Conservation (phyloP, 2,329 filamentous ascomycete species). For the Parastagonospora nodorum region DNA sequence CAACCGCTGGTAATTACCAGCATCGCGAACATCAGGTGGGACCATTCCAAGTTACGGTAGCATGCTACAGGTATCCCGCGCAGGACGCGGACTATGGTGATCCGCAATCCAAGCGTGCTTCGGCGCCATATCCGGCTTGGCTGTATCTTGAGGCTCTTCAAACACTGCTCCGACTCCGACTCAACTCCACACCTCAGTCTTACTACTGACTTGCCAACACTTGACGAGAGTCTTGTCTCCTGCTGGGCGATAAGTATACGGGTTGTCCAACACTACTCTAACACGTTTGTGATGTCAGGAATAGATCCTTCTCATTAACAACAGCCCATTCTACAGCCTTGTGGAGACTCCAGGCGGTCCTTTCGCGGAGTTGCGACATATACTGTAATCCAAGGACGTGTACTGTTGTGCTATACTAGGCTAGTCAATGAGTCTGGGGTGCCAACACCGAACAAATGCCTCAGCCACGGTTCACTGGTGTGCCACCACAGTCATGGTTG, state of each 20-base stretch:
- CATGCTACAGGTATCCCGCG: background rate
- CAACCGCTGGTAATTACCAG: background rate
- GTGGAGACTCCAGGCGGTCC: background rate
- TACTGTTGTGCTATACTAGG: background rate
- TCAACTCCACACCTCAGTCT: background rate
- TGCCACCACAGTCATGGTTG: background rate
- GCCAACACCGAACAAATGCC: background rate
- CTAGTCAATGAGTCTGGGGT: background rate
- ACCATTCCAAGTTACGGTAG: too few species aligned
- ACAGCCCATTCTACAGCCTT: background rate
- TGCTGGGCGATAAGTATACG: background rate
- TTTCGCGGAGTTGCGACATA: background rate
- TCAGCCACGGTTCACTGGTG: background rate
- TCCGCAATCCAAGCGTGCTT: background rate
- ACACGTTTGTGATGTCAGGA: background rate
- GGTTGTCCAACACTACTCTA: background rate
- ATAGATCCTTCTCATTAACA: background rate
- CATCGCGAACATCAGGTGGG: too few species aligned
- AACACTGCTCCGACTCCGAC: background rate
- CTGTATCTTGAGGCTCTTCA: background rate
- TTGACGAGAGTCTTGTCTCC: background rate
- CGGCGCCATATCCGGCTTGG: constrained; percentile 5
- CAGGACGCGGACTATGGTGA: background rate
- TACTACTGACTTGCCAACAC: background rate
- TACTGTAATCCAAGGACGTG: background rate